Percentiles rank a stretch among this genome's conserved stretches.
phyloP scores from a whole-genome alignment of 1,139 yeast genomes.

The Yarrowia galli region DNA sequence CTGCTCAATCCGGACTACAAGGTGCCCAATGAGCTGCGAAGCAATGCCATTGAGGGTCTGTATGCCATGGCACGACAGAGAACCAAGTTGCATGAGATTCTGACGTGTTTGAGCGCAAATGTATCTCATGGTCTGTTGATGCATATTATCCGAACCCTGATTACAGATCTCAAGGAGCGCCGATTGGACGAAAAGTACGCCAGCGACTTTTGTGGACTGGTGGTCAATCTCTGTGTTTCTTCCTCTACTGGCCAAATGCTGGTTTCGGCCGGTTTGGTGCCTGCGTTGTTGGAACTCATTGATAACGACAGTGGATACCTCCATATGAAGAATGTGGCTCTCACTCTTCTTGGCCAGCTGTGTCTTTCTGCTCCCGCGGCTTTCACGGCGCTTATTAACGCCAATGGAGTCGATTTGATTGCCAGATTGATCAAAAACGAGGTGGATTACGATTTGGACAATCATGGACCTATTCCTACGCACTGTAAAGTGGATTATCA shows the following conservation, averaged over 20 bases:
- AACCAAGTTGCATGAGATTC: conserved; percentile 77
- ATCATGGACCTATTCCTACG: conserved; percentile 58
- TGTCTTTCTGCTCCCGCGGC: conserved; percentile 59
- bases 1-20: conserved; percentile 65
- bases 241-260: conserved; percentile 53
- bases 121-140: conserved; percentile 84
- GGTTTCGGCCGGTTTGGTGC: conserved; percentile 74
- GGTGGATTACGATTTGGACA: conserved; percentile 70
- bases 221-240: conserved; percentile 46
- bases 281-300: conserved; percentile 69
- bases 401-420: conserved; percentile 69
- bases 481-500: conserved; percentile 63
- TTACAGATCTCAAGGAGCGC: conserved; percentile 56
- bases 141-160: conserved; percentile 70
- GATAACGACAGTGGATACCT: conserved; percentile 59
- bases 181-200: conserved; percentile 49
- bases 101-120: conserved; percentile 87
- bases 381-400: conserved; percentile 65
- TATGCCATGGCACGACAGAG: conserved; percentile 74
- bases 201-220: conserved; percentile 46
- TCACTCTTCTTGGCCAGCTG: conserved; percentile 66
- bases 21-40: conserved; percentile 59
- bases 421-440: conserved; percentile 71
- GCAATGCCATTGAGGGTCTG: conserved; percentile 70
- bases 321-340: conserved; percentile 69